phyloP scores from a whole-genome alignment of 2,329 filamentous ascomycete genomes.

The Zymoseptoria passerinii region DNA sequence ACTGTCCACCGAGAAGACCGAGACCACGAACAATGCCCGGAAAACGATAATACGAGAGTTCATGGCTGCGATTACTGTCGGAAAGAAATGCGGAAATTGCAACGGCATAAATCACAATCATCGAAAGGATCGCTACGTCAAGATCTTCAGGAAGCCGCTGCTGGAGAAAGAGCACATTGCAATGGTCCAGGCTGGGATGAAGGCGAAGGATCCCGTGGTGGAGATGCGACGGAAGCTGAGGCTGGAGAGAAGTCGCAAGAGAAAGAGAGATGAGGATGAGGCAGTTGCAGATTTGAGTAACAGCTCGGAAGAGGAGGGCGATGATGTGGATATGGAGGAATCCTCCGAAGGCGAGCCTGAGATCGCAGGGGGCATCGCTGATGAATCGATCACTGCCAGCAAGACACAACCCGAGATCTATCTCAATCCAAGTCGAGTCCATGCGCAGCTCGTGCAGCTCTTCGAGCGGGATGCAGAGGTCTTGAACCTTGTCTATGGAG shows the following conservation, averaged over 20 bases:
- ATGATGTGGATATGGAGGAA: constrained; percentile 36
- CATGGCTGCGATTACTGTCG: constrained; percentile 60
- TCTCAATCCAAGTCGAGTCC: constrained; percentile 74
- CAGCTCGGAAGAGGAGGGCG: constrained; percentile 36
- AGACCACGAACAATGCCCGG: constrained; percentile 70
- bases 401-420: constrained; percentile 55
- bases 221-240: constrained; percentile 43
- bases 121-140: constrained; percentile 83
- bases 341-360: constrained; percentile 24
- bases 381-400: constrained; percentile 38
- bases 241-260: constrained; percentile 32
- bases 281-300: constrained; percentile 59
- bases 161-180: constrained; percentile 64
- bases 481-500: constrained; percentile 66
- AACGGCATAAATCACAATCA: constrained; percentile 68
- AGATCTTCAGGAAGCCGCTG: constrained; percentile 83
- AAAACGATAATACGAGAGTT: constrained; percentile 73
- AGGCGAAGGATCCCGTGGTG: constrained; percentile 61
- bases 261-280: constrained; percentile 53
- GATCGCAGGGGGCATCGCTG: constrained; percentile 42
- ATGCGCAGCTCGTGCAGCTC: constrained; percentile 65
- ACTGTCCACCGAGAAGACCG: constrained; percentile 60
- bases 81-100: constrained; percentile 62
- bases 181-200: constrained; percentile 64
- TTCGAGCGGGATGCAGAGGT: constrained; percentile 85